Conservation (phyloP, 78 protist species). For the Monocercomonoides exilis region DNA sequence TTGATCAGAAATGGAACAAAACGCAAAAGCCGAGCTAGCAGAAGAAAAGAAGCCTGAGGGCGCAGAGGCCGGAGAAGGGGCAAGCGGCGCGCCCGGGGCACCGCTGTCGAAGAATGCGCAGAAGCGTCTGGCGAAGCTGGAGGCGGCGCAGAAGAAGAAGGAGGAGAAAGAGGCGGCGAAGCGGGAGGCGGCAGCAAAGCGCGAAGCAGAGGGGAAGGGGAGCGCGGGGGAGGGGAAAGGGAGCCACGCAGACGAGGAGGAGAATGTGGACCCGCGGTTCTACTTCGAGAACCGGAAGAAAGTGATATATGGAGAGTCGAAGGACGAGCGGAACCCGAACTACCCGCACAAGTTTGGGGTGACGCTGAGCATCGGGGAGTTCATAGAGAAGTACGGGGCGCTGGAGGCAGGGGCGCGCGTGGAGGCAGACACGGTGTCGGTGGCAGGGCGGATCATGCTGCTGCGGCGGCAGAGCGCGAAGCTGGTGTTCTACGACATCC, state of each 20-base stretch:
- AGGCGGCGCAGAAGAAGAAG: conserved; percentile 1
- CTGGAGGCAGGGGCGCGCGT: background rate
- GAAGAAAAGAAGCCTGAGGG: no score
- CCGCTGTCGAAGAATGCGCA: conserved; percentile 24
- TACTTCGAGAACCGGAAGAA: conserved; percentile 33
- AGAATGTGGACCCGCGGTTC: conserved; percentile 28
- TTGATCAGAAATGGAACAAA: no score
- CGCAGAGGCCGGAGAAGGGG: no score
- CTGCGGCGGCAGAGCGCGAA: conserved; percentile 65
- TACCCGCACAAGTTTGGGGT: conserved; percentile 75
- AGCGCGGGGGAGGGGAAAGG: no score
- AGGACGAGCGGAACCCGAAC: conserved; percentile 21
- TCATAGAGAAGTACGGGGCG: conserved; percentile 34
- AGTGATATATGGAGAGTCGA: background rate
- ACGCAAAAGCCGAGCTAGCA: no score
- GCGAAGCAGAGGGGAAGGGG: background rate
- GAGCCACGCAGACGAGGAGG: background rate
- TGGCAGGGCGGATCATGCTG: conserved; percentile 48
- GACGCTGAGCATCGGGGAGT: conserved; percentile 39
- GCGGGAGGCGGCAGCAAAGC: background rate
- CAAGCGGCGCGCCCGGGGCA: no score
- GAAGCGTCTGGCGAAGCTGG: background rate
- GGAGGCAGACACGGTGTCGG: background rate
- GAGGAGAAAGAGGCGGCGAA: conserved; percentile 6
- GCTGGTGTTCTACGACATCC: conserved; percentile 76